Evolutionary conservation across 2,329 filamentous ascomycete genomes (phyloP), one percentile per base, ranked within the genome.

Genomic region (Iodosphaeria phyllophila): DNA sequence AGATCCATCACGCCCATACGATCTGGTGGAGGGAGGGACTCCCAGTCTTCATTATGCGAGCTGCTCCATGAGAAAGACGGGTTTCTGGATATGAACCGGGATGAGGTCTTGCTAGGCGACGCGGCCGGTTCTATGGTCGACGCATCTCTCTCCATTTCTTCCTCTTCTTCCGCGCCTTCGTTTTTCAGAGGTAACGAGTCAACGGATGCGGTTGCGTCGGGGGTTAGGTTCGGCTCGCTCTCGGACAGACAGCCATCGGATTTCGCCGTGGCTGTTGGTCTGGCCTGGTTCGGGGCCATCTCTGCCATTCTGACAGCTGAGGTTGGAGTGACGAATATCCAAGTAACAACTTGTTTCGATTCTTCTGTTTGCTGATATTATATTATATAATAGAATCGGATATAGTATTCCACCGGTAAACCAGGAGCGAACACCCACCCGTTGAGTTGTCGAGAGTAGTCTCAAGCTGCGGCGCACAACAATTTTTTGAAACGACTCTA

Each of bases 1-100:
- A 98, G 63, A 44, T 98, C 89, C 40, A 98, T 82, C 29, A 95
- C 70, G 19, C 78, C 84, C 27, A 98, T 59, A 25, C 82, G 77
- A 47, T 98, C 89, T 13, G 93, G 58, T 1, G 86, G 84, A 7
- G 84, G 80, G 32, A 91, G 77, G 13, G 70, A 60, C 33, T 92
- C 82, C 66, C 79, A 89, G 44, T 86, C 82, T 38, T 89, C 79
- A 29, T 89, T 78, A 40, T 82, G 82, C n/a, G 71, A 74, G 46
- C 74, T 82, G 48, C 73, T 82, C 24, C 69, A 73, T n/a, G 79
- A 83, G 47, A 83, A 83, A 10, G 83, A 92, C 10, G 66, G 61
- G 28, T 77, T 75, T 30, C 83, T 69, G 6, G 83, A 91, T 23
- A 83, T 53, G 33, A 57, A 42, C 24, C n/a, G n/a, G n/a, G n/a